phyloP scores from a whole-genome alignment of 371 early-diverging fungal genomes.

The Circinella umbellata region DNA sequence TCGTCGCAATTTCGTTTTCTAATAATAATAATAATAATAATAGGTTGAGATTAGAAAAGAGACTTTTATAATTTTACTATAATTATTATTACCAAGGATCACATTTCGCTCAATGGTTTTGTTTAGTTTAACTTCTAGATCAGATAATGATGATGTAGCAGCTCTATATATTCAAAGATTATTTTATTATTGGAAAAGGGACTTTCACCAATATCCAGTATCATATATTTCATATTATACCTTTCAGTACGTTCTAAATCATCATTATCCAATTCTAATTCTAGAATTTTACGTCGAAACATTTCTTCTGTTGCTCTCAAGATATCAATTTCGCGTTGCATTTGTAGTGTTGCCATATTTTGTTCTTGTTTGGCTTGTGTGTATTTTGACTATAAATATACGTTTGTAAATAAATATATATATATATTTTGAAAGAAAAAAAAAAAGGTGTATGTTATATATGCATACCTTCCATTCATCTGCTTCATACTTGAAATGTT shows the following conservation, averaged over 20 bases:
- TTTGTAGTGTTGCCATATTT: conserved; percentile 66
- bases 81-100: conserved; percentile 43
- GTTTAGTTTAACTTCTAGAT: conserved; percentile 73
- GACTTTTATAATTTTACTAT: too few species aligned
- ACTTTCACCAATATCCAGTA: too few species aligned
- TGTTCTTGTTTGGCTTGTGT: conserved; percentile 61
- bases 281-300: conserved; percentile 75
- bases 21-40: neutral
- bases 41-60: too few species aligned
- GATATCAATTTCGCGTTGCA: conserved; percentile 79
- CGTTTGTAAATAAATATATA: neutral
- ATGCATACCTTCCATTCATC: conserved; percentile 74
- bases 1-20: conserved; percentile 70
- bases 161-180: conserved; percentile 45
- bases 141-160: conserved; percentile 71
- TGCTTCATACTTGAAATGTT: conserved; percentile 60
- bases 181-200: too few species aligned
- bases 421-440: too few species aligned
- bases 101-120: conserved; percentile 73
- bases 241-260: conserved; percentile 74
- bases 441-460: too few species aligned
- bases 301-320: conserved; percentile 73
- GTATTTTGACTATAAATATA: conserved; percentile 37
- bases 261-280: conserved; percentile 81
- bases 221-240: conserved; percentile 21